Base-by-base conservation (phyloP, 108 stramenopile genomes). In the Ochromonas danica region DNA sequence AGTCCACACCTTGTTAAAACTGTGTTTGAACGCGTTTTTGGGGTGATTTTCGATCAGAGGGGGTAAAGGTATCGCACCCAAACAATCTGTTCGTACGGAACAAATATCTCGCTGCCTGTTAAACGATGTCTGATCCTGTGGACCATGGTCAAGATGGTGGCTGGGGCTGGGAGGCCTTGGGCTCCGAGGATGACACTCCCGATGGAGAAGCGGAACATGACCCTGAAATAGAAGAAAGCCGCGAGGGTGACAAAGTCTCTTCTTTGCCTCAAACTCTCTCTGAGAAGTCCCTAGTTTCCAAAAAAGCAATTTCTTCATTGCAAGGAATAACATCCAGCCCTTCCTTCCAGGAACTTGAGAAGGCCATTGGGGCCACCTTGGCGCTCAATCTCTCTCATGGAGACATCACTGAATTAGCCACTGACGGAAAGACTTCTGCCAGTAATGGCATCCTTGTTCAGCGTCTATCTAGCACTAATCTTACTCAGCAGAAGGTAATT, bases 291-390 rank as follows among this genome's bases (percentile, higher is more conserved):
- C 22, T 51, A 14, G 45, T 51, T 51, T 22, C 6, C 6, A 51
- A 51, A 14, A 22, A 51, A 14, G 22, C 45, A 51, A 51, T 14
- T 14, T 6, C 14, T 51, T 3, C 17, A 6, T 36, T 67, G 10
- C 3, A 67, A 67, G 63, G 63, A 14, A 67, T 75, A 6, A 36
- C 43, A 27, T 75, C 72, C 3, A 75, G 72, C 25, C 72, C 72
- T 33, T 33, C 31, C 28, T 75, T 75, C 25, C 72, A 75, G 25
- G 72, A 75, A 33, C 51, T 75, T 27, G 72, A 75, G 31, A 75
- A 60, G 38, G 72, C 72, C 3, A 75, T 75, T 42, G 72, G 72
- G 6, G n/a, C n/a, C n/a, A n/a, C n/a, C n/a, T 6, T 60, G 25
- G 51, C 72, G 10, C 35, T 75, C 3, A 17, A 33, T 75, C 30